These are phyloP conservation scores for Protomyces pachydermus DNA, from an alignment of 1,139 yeast species.

Conservation along the genomic window DNA sequence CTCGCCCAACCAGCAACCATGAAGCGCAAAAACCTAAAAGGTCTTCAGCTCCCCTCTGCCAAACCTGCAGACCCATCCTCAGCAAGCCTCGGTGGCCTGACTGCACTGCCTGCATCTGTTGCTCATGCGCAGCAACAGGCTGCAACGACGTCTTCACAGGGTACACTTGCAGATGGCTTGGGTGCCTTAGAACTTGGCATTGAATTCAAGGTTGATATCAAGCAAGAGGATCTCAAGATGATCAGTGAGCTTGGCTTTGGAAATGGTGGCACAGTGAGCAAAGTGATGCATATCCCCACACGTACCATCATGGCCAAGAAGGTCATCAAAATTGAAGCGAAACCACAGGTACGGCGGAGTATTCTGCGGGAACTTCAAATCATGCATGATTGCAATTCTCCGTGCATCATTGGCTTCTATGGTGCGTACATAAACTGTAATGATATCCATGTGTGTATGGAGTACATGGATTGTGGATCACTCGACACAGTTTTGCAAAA, in stretches of 20 bases:
- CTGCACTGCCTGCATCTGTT: not conserved
- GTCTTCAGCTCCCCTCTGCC: conserved; percentile 51
- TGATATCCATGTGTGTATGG: conserved; percentile 94
- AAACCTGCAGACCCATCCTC: conserved; percentile 31
- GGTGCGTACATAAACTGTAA: conserved; percentile 74
- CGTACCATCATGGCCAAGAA: conserved; percentile 88
- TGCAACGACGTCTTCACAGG: conserved; percentile 32
- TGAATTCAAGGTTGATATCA: conserved; percentile 50
- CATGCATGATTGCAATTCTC: conserved; percentile 78
- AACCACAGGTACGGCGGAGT: conserved; percentile 74
- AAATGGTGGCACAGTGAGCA: conserved; percentile 86
- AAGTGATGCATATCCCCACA: conserved; percentile 82
- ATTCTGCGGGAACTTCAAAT: conserved; percentile 82
- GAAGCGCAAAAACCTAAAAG: conserved; percentile 68
- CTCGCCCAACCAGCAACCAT: conserved; percentile 52
- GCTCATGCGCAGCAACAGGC: not conserved
- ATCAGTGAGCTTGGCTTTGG: conserved; percentile 82
- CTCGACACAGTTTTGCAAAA: conserved; percentile 68
- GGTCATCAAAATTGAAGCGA: conserved; percentile 76
- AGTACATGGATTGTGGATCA: conserved; percentile 96
- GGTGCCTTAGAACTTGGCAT: conserved; percentile 46
- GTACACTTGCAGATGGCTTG: conserved; percentile 36
- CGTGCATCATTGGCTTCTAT: conserved; percentile 79
- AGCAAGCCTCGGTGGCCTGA: not conserved
- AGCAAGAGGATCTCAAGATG: conserved; percentile 64